Evolutionary conservation across 306 rosid species (phyloP).

Genomic region (Alnus glutinosa): DNA sequence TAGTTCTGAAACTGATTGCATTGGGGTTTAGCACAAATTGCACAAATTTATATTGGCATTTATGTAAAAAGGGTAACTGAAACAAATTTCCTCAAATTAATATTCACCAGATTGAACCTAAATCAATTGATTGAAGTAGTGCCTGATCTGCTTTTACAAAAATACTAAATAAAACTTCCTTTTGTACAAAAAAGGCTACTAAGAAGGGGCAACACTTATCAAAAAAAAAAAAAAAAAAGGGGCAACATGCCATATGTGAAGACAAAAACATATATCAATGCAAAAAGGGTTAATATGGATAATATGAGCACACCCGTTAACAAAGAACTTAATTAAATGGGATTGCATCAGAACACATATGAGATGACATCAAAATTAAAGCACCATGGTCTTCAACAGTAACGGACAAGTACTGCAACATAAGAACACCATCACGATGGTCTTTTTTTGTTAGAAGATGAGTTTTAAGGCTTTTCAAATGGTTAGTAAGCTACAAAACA

Average conservation of each 20-base stretch:
- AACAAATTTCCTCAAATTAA: neutral
- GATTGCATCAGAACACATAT: neutral
- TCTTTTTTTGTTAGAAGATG: neutral
- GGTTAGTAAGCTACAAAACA: neutral
- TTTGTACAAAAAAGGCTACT: neutral
- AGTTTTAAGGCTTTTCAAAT: constrained; percentile 1
- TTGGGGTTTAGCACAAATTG: no score
- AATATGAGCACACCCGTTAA: neutral
- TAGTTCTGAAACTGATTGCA: no score
- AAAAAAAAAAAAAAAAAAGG: no score
- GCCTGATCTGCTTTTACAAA: neutral
- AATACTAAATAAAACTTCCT: no score
- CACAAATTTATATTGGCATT: no score
- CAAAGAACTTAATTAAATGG: neutral
- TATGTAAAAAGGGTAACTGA: neutral
- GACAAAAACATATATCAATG: neutral
- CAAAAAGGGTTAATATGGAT: neutral
- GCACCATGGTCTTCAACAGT: neutral
- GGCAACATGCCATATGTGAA: neutral
- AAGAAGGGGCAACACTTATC: constrained; percentile 1
- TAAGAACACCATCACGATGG: neutral
- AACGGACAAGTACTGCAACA: neutral
- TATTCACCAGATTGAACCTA: neutral
- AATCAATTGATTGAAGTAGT: neutral
- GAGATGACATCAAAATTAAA: neutral